Evolutionary conservation across 331 rosid species (phyloP).

Genomic region (Rhamnella rubrinervis): DNA sequence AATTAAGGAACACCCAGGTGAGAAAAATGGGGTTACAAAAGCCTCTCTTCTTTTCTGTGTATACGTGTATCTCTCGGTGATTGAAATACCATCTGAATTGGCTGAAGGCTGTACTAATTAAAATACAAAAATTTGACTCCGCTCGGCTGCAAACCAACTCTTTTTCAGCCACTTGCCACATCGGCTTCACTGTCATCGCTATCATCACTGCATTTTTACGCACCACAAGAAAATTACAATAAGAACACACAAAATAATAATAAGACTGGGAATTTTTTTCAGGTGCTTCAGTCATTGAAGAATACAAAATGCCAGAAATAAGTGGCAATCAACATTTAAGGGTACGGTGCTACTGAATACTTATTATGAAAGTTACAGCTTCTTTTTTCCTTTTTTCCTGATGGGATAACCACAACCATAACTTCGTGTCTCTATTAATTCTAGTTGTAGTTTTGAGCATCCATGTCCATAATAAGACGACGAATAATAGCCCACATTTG

Average conservation of each 20-base stretch:
- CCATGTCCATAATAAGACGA: not conserved
- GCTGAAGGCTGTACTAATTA: not conserved
- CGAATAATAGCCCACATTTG: not conserved
- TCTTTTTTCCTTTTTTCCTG: no score
- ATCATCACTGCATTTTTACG: slow-evolving; percentile 61
- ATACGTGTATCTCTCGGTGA: not conserved
- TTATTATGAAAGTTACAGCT: no score
- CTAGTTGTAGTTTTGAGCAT: no score
- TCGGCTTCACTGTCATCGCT: slow-evolving; percentile 81
- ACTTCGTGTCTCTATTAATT: no score
- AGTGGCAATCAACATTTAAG: no score
- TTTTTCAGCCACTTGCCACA: slow-evolving; percentile 42
- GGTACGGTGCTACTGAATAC: no score
- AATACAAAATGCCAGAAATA: no score
- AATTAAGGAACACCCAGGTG: slow-evolving; percentile 20
- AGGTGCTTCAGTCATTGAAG: not conserved
- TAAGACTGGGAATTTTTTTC: not conserved
- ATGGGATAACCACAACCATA: no score
- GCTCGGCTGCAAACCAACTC: not conserved
- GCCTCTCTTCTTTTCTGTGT: slow-evolving; percentile 3
- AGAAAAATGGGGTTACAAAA: slow-evolving; percentile 26
- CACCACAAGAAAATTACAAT: not conserved
- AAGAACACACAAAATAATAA: not conserved
- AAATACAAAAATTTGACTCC: not conserved
- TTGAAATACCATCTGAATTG: not conserved